phyloP scores from a whole-genome alignment of 495 filamentous ascomycete genomes.

The Thermothielavioides terrestris region DNA sequence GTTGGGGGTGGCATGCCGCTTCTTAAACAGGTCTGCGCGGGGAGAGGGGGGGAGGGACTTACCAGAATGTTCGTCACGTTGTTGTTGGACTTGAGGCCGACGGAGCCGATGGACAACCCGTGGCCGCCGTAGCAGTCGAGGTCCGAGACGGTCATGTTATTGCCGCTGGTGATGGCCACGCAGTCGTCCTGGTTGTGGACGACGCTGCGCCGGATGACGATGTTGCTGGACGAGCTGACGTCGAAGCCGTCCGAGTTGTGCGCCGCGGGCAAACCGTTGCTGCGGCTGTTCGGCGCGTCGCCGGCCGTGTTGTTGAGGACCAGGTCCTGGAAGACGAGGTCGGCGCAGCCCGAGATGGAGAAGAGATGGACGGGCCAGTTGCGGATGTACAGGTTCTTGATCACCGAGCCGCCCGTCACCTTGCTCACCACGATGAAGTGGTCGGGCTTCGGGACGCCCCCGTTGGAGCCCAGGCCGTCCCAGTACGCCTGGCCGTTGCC shows the following conservation, averaged over 20 bases:
- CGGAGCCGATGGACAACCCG: slow-evolving; percentile 61
- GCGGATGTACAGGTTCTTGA: slow-evolving; percentile 34
- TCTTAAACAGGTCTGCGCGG: no score
- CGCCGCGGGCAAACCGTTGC: slow-evolving; percentile 23
- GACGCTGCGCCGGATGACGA: slow-evolving; percentile 47
- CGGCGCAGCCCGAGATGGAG: slow-evolving; percentile 44
- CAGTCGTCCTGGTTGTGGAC: slow-evolving; percentile 60
- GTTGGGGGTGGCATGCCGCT: no score
- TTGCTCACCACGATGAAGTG: no score
- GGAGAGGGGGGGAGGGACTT: background rate
- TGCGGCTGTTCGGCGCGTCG: slow-evolving; percentile 17
- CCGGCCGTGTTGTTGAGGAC: slow-evolving; percentile 55
- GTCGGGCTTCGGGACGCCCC: no score
- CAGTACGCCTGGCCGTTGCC: no score
- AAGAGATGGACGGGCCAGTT: slow-evolving; percentile 59
- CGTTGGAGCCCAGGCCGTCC: no score
- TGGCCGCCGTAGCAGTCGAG: slow-evolving; percentile 52
- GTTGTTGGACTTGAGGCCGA: slow-evolving; percentile 56
- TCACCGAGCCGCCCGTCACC: no score
- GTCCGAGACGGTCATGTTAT: slow-evolving; percentile 47
- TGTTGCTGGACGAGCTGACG: slow-evolving; percentile 40
- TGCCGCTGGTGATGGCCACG: slow-evolving; percentile 54
- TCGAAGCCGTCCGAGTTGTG: slow-evolving; percentile 64
- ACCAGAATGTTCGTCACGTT: slow-evolving; percentile 43
- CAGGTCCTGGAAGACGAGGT: slow-evolving; percentile 42